Conservation (phyloP, 805 yeast genomes). For the Ogataea angusta region DNA sequence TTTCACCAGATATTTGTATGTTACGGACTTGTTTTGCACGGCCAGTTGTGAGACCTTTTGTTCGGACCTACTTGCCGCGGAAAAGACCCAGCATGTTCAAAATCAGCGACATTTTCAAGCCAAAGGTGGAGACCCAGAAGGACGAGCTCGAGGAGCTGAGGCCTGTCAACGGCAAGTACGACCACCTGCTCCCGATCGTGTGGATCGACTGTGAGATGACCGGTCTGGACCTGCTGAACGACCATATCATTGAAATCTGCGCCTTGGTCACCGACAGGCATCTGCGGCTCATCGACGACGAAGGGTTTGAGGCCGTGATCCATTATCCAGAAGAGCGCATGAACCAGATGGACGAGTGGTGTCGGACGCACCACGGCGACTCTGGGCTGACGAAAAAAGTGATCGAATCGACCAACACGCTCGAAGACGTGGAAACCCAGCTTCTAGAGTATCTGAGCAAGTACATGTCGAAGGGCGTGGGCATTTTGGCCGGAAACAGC, state of each 20-base stretch:
- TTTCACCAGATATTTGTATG: slow-evolving; percentile 1
- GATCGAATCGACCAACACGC: slow-evolving; percentile 49
- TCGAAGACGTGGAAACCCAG: slow-evolving; percentile 61
- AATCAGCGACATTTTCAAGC: slow-evolving; percentile 2
- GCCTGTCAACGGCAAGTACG: slow-evolving; percentile 12
- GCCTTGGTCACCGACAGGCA: slow-evolving; percentile 86
- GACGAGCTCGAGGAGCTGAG: not conserved
- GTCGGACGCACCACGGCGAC: slow-evolving; percentile 72
- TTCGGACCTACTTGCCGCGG: not conserved
- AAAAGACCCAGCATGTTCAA: slow-evolving; percentile 5
- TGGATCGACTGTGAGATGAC: slow-evolving; percentile 99
- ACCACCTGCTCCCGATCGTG: slow-evolving; percentile 46
- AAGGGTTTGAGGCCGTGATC: slow-evolving; percentile 79
- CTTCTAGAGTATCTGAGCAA: slow-evolving; percentile 57
- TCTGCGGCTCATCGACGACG: slow-evolving; percentile 61
- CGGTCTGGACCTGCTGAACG: slow-evolving; percentile 78
- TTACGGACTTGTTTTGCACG: not conserved
- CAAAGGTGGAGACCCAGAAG: not conserved
- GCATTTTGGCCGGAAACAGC: slow-evolving; percentile 85
- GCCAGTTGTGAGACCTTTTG: not conserved
- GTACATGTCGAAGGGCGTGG: slow-evolving; percentile 53
- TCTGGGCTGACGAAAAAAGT: slow-evolving; percentile 78
- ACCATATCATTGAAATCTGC: slow-evolving; percentile 86
- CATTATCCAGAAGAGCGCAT: slow-evolving; percentile 60
- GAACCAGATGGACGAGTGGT: slow-evolving; percentile 86